Evolutionary conservation across 2,329 filamentous ascomycete genomes (phyloP), one percentile per base, ranked within the genome.

Genomic region (Nigrospora sphaerica): DNA sequence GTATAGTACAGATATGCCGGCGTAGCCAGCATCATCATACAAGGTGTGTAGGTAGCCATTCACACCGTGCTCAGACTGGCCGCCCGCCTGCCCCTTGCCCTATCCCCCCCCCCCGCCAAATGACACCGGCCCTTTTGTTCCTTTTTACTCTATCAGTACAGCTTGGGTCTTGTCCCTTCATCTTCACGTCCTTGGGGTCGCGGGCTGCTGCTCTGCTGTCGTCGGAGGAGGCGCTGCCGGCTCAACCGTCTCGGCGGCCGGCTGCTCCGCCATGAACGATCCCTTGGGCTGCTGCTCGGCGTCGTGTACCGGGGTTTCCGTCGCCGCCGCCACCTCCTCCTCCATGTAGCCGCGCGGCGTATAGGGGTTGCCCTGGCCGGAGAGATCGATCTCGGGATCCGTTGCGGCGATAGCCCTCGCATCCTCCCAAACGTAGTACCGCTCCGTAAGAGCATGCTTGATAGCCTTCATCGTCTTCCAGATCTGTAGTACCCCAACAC

Each of bases 371-470:
- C 70, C 72, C 3, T 69, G 57, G 32, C 68, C 69, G 31, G 70
- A 73, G 23, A 86, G 63, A 58, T 87, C 70, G 56, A 90, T 73
- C 62, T 88, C 83, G 6, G 77, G 74, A 61, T 92, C 87, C 10
- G 68, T 60, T 68, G 77, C 72, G 7, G 85, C 87, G 52, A 87
- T 68, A 49, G 76, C 68, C 42, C 80, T 70, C 18, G 88, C 88
- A 60, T 90, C 86, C 60, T 88, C 77, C 86, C 89, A 97, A 11
- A 87, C 79, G 68, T 95, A 92, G 71, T 81, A 93, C 58, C 92
- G 79, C 69, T 96, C 91, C 33, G 88, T 92, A 59, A 97, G 72
- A 42, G 84, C 79, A 55, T 93, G 86, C 70, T 88, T 89, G 66
- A 97, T 95, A 39, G 77, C 75, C 59, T 81, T 79, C 79, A 92